Percentiles rank a stretch among this genome's conserved stretches.
Evolutionary conservation across 345 rosid species (phyloP).

Genomic region (Eucalyptus microcorys): DNA sequence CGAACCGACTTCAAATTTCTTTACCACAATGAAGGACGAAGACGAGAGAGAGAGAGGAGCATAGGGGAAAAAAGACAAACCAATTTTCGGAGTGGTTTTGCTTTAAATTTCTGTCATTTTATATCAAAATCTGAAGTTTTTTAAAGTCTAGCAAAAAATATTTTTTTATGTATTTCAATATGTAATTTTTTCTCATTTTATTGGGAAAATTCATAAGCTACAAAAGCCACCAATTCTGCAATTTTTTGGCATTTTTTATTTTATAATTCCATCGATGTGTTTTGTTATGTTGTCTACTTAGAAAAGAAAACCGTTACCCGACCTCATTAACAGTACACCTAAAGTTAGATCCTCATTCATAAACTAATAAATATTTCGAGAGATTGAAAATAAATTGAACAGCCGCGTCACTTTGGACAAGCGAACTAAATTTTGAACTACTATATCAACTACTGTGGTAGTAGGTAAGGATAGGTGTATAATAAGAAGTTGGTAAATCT

Average conservation of each 20-base stretch:
- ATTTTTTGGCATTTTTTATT: neutral
- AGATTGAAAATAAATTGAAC: neutral
- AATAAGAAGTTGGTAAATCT: neutral
- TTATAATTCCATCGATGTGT: neutral
- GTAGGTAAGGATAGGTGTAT: neutral
- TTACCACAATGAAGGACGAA: neutral
- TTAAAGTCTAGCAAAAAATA: neutral
- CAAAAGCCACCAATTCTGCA: neutral
- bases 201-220: neutral
- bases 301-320: no score
- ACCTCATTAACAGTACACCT: neutral
- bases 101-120: neutral
- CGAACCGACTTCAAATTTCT: neutral
- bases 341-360: neutral
- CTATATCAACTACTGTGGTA: rapidly evolving
- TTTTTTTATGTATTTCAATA: neutral
- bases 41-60: neutral
- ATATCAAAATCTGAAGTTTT: neutral
- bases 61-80: neutral
- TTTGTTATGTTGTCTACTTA: neutral
- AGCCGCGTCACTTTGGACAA: rapidly evolving
- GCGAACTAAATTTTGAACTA: neutral
- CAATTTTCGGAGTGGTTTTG: neutral
- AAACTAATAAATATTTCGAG: neutral
- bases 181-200: neutral